These are phyloP conservation scores for Globisporangium takayamanum DNA, from an alignment of 352 stramenopile species.

Conservation along the genomic window DNA sequence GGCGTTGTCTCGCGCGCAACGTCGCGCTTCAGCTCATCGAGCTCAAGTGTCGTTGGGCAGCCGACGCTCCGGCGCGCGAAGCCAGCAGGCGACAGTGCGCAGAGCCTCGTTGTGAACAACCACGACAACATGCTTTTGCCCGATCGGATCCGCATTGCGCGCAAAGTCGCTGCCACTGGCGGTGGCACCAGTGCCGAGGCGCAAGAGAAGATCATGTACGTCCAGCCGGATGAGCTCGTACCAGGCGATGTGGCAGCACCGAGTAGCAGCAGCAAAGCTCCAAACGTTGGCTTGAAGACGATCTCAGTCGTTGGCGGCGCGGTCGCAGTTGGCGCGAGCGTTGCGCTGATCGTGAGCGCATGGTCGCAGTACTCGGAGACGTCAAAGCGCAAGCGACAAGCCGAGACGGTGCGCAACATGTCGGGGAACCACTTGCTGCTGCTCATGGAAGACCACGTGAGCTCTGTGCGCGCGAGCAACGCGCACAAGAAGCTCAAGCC, in stretches of 20 bases:
- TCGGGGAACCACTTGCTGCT: conserved; percentile 61
- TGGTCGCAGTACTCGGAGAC: conserved; percentile 81
- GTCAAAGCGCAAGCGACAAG: conserved; percentile 52
- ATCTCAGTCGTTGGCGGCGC: conserved; percentile 68
- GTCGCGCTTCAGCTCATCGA: conserved; percentile 59
- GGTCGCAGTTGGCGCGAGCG: conserved; percentile 68
- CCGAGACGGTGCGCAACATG: conserved; percentile 69
- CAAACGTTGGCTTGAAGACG: conserved; percentile 32
- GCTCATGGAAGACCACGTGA: conserved; percentile 59
- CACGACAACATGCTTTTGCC: conserved; percentile 80
- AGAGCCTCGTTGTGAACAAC: conserved; percentile 55
- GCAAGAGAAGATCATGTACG: conserved; percentile 63
- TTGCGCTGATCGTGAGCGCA: conserved; percentile 69
- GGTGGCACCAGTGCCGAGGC: conserved; percentile 46
- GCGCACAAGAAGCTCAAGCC: conserved; percentile 4
- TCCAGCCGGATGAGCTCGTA: conserved; percentile 72
- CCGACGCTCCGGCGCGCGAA: conserved; percentile 27
- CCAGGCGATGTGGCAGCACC: conserved; percentile 44
- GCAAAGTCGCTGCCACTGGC: conserved; percentile 22
- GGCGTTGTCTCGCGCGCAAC: conserved; percentile 51
- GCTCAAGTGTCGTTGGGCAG: conserved; percentile 62
- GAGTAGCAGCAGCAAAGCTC: conserved; percentile 6
- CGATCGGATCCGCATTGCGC: conserved; percentile 60
- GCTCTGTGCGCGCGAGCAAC: conserved; percentile 15
- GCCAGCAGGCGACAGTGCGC: conserved; percentile 17